Base-by-base conservation (phyloP, 805 yeast species). In the Schwanniomyces sp. region DNA sequence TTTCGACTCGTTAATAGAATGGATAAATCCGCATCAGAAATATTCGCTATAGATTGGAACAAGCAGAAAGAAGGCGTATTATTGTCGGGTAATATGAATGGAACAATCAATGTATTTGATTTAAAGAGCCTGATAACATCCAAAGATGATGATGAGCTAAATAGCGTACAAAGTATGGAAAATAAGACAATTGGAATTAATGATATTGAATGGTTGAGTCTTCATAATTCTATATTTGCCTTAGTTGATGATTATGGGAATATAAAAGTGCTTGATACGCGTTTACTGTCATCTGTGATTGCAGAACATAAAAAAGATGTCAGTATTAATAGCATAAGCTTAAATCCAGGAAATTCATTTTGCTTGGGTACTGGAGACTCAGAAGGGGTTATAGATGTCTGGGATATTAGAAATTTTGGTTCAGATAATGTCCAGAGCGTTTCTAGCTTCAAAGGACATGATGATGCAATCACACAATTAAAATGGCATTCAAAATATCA, bases 31-130 rank as follows among this genome's bases (percentile, higher is more conserved):
- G 70, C 77, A 52, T 51, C 59, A 3, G 96, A 87, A 52, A 84
- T 85, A 0, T 81, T 84, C 63, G 89, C 91, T 0, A 56, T 89
- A 4, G 79, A 81, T 48, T 91, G 97, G 96, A 90, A 88, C 58
- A 61, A 64, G 8, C 78, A 75, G 44, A 69, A 61, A 14, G 85
- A 85, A 56, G 95, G 91, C 0, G 61, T 64, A 5, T 58, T 88
- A 30, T 71, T 84, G 0, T 69, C 86, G 1, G 88, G 85, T 2
- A 78, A 88, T 18, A 75, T 82, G 56, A 84, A 79, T 51, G 94
- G 94, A 2, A 59, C 72, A 6, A 66, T 88, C 2, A 80, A 80
- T 21, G 52, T 87, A 2, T 89, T 87, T 84, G 92, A 91, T 60
- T 66, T 91, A 1, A 77, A 67, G 11, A 63, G 66, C 49, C 79